Base-by-base conservation (phyloP, 2,329 filamentous ascomycete species). In the Dactylellina drechsleri region DNA sequence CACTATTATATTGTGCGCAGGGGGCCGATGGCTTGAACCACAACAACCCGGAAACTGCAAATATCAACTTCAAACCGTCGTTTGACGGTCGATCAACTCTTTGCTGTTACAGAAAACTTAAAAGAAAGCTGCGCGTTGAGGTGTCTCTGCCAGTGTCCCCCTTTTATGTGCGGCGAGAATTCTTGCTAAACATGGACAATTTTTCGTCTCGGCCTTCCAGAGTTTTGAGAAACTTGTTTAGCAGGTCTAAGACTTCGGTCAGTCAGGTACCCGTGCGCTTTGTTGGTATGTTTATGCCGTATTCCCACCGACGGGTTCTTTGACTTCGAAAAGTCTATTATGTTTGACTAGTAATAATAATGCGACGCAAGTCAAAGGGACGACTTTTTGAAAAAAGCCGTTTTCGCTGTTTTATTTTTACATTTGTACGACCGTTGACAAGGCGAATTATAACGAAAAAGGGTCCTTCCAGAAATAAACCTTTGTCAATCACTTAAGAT, bases 41-140 rank as follows among this genome's bases (percentile, higher is more conserved):
- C 54, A 36, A 41, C 41, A 45, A 45, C 26, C 54, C 20, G 43
- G 65, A 36, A 54, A 56, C 49, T 62, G 66, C 66, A 70, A 53
- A 71, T 53, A 59, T 71, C 58, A 71, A 64, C 59, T 54, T 71
- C 66, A 71, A 71, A 71, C 66, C 23, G 16, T 10, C 23, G 66
- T 71, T 71, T 71, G 66, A 71, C 58, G 16, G 15, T 71, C 45
- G 57, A 57, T 54, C 65, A 57, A 61, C 56, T 49, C 16, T 47
- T 47, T 47, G 43, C n/a, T 61, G 56, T 68, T 61, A 60, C 65
- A 68, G 43, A 61, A 36, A 36, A 10, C 31, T 36, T 36, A 36
- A 36, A 36, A 36, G 31, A 36, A 36, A 36, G 31, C 6, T 36
- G 40, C 56, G 31, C 40, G 56, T 56, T 62, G 57, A 36, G n/a